Conservation (phyloP, 331 rosid species). For the Arachis monticola region DNA sequence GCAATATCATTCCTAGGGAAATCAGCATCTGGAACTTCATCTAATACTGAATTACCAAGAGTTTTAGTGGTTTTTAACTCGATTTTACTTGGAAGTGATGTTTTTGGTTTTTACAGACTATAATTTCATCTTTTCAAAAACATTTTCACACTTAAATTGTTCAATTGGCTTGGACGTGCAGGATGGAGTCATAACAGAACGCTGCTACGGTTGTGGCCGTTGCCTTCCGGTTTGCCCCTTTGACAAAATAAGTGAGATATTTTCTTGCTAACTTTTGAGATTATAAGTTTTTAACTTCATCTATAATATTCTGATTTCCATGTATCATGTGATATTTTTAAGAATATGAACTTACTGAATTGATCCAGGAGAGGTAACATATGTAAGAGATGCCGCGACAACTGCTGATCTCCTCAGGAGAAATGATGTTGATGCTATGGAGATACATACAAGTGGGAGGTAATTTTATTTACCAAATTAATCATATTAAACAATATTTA, state of each 20-base stretch:
- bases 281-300: too few species aligned
- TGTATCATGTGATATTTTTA: conserved; percentile 8
- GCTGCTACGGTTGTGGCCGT: conserved; percentile 96
- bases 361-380: conserved; percentile 65
- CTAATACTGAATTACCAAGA: conserved; percentile 36
- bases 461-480: conserved; percentile 39
- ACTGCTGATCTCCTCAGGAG: conserved; percentile 67
- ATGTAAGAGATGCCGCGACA: conserved; percentile 65
- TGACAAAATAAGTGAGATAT: conserved; percentile 75
- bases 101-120: not conserved
- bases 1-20: conserved; percentile 67
- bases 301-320: not conserved
- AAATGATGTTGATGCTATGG: conserved; percentile 78
- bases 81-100: not conserved
- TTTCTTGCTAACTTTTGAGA: conserved; percentile 30
- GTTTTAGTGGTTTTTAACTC: conserved; percentile 43
- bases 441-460: conserved; percentile 95
- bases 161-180: conserved; percentile 42
- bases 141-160: not conserved
- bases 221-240: conserved; percentile 95
- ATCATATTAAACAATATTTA: not conserved
- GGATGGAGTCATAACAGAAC: conserved; percentile 89
- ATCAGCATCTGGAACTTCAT: conserved; percentile 42
- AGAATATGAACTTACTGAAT: conserved; percentile 22
- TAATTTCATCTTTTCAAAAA: not conserved